Percentiles rank a stretch among this genome's conserved stretches.
These are phyloP conservation scores for Adansonia digitata DNA, from an alignment of 345 rosid genomes.

Conservation along the genomic window DNA sequence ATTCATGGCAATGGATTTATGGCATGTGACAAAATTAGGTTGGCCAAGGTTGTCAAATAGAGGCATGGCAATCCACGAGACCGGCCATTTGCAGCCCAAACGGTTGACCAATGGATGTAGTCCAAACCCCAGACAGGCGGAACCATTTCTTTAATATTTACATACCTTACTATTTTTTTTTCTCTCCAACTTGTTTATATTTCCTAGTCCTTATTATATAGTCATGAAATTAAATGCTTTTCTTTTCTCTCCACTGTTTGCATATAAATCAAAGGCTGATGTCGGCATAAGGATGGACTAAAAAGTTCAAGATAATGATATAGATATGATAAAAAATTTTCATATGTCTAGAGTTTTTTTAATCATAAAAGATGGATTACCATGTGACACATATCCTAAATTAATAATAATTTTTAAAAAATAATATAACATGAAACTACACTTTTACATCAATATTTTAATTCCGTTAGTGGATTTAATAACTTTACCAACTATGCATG, in stretches of 20 bases:
- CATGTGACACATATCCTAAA: no score
- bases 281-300: not conserved
- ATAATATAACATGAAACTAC: no score
- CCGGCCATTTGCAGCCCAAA: conserved; percentile 8
- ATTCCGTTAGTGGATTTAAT: no score
- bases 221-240: not conserved
- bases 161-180: not conserved
- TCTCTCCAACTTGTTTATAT: not conserved
- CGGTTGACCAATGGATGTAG: conserved; percentile 11
- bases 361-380: no score
- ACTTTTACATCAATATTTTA: no score
- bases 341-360: no score
- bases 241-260: not conserved
- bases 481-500: no score
- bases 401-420: no score
- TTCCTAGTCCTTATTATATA: not conserved
- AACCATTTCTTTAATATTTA: not conserved
- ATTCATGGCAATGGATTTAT: no score
- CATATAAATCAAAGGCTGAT: not conserved
- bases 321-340: no score
- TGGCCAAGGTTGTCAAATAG: conserved; percentile 5
- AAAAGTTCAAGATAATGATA: not conserved
- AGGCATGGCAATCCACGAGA: conserved; percentile 4
- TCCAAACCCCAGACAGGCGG: conserved; percentile 6
- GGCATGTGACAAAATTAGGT: conserved; percentile 7